phyloP scores from a whole-genome alignment of 179 eudicot species.

The Beta lomatogona region DNA sequence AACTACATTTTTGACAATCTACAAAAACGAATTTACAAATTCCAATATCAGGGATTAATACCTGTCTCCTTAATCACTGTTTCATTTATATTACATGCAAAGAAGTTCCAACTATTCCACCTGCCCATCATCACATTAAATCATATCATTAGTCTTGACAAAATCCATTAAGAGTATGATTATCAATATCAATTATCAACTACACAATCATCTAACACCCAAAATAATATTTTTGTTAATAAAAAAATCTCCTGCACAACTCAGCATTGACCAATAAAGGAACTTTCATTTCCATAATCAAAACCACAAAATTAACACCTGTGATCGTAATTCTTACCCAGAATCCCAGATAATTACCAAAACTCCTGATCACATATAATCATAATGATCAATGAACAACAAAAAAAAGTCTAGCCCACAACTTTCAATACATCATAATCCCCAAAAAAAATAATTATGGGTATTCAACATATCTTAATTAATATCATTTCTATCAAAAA shows the following conservation, averaged over 20 bases:
- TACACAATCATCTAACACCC: not conserved
- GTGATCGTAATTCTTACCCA: constrained; percentile 7
- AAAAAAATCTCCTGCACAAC: not conserved
- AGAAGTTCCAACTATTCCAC: constrained; percentile 99
- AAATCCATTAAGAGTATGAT: not conserved
- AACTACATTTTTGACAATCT: not conserved
- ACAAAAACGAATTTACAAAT: not conserved
- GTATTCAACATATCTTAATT: not conserved
- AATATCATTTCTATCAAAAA: not conserved
- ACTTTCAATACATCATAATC: not conserved
- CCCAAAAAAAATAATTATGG: not conserved
- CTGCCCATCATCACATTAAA: constrained; percentile 42
- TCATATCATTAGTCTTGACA: constrained; percentile 3
- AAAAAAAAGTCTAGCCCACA: not conserved
- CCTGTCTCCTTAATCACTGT: constrained; percentile 90
- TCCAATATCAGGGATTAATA: constrained; percentile 21
- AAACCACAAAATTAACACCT: not conserved
- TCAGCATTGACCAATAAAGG: constrained; percentile 1
- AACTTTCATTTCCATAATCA: constrained; percentile 6
- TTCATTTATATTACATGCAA: constrained; percentile 82
- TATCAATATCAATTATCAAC: not conserved
- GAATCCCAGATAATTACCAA: not conserved
- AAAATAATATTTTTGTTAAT: too few species aligned
- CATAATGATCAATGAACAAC: not conserved
- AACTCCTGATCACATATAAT: constrained; percentile 7